Base-by-base conservation (phyloP, 768 basidiomycete species). In the Lactarius indigo region DNA sequence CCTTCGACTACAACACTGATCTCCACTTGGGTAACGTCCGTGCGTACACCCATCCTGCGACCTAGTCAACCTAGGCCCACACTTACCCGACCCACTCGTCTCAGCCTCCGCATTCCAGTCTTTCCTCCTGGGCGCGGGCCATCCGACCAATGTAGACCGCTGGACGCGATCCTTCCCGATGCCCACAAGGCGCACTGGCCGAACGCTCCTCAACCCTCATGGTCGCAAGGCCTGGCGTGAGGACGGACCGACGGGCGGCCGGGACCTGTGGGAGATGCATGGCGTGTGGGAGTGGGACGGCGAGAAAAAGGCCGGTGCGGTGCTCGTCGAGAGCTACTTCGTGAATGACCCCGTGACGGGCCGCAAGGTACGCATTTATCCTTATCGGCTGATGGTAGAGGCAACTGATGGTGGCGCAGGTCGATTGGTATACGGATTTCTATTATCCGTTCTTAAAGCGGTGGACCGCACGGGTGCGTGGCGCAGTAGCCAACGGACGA, bases 1-100 rank as follows among this genome's bases (percentile, higher is more conserved):
- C 81, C 12, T 98, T 93, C 78, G 89, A 98, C 76, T 97, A 97
- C 75, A 97, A 94, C 68, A 95, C 94, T 2, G 95, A 98, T 73
- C 85, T 99, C 17, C 96, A 97, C 72, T 82, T 98, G 42, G 84
- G 87, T 3, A 79, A 87, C 70, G 83, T 90, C 69, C 90, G 92
- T 88, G 74, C 81, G 89, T 85, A 54, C 8, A 17, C 33, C 5
- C 13, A 55, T 26, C 23, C 41, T 58, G 47, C 10, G 26, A 8
- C 17, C n/a, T 28, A 8, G 28, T n/a, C 18, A 20, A 39, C 23
- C 33, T 57, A 8, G 1, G 23, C 5, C 39, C 6, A 57, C 41
- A n/a, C 44, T 57, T 20, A 63, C 18, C 18, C 12, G 20, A 5
- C 37, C 15, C 13, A 54, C 23, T 31, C 28, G 20, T 0, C 37